Percentiles rank a stretch among this genome's conserved stretches.
Conservation (phyloP, 306 rosid species). For the Vicia faba region DNA sequence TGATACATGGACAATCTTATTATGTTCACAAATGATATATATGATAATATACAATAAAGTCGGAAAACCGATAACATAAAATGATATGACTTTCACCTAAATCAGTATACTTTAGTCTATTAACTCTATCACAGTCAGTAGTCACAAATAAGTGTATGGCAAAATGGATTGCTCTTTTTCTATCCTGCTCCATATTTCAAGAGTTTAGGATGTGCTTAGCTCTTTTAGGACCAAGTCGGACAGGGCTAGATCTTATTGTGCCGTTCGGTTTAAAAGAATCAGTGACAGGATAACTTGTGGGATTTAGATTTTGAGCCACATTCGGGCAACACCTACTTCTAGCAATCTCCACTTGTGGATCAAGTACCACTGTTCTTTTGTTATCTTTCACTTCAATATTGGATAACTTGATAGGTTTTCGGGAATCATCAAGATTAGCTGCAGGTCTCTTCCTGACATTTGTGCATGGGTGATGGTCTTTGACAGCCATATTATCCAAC, state of each 20-base stretch:
- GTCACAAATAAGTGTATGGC: conserved; percentile 53
- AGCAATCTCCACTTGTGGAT: conserved; percentile 44
- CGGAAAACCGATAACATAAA: conserved; percentile 26
- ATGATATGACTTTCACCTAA: conserved; percentile 55
- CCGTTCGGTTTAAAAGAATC: conserved; percentile 49
- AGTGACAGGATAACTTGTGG: conserved; percentile 39
- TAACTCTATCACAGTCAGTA: conserved; percentile 58
- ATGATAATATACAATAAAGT: conserved; percentile 28
- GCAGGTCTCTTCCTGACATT: conserved; percentile 53
- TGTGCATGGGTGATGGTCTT: conserved; percentile 52
- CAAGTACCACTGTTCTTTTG: conserved; percentile 38
- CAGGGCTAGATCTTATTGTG: conserved; percentile 64
- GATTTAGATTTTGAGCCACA: conserved; percentile 45
- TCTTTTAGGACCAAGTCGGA: conserved; percentile 68
- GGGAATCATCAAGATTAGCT: conserved; percentile 47
- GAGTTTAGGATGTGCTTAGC: conserved; percentile 78
- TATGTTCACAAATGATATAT: conserved; percentile 27
- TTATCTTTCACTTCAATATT: conserved; percentile 51
- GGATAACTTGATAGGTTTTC: conserved; percentile 47
- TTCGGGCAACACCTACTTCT: conserved; percentile 43
- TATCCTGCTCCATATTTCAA: conserved; percentile 53
- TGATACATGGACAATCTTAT: conserved; percentile 44
- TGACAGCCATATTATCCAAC: conserved; percentile 50
- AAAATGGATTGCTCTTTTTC: conserved; percentile 48
- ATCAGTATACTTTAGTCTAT: conserved; percentile 66